A percentile compares a stretch with the other conserved stretches of the same genome.
These are phyloP conservation scores for Anthostomella pinea DNA, from an alignment of 2,329 filamentous ascomycete species.

Conservation along the genomic window DNA sequence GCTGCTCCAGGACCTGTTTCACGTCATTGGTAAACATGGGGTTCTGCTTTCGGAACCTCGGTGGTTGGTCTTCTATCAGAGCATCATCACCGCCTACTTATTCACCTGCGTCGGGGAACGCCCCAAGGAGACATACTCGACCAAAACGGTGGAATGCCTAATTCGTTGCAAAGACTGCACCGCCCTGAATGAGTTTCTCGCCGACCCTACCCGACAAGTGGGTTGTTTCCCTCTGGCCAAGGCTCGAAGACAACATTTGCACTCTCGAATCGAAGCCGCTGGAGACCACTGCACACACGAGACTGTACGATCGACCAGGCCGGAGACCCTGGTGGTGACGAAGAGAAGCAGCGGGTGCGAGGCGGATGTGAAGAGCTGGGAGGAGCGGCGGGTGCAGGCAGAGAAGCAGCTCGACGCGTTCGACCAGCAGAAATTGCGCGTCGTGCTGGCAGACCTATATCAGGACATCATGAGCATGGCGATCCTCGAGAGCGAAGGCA, in stretches of 20 bases:
- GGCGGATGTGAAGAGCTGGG: constrained; percentile 2
- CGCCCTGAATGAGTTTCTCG: constrained; percentile 27
- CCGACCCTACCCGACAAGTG: constrained; percentile 1
- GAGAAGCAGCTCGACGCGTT: constrained; percentile 12
- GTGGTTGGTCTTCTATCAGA: constrained; percentile 25
- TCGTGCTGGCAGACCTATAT: constrained; percentile 11
- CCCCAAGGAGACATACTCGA: constrained; percentile 10
- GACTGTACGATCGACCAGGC: constrained; percentile 8
- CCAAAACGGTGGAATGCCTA: constrained; percentile 9
- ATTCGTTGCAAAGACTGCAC: constrained; percentile 25
- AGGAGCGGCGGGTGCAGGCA: constrained; percentile 5
- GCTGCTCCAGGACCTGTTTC: constrained; percentile 23
- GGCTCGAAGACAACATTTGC: constrained; percentile 21
- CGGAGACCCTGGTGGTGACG: constrained; percentile 24
- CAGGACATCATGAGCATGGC: constrained; percentile 15
- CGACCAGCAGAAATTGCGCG: constrained; percentile 14
- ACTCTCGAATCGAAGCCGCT: constrained; percentile 10
- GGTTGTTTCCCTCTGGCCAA: constrained; percentile 15
- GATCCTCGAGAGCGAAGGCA: constrained; percentile 2
- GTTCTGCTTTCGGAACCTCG: constrained; percentile 9
- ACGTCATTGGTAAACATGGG: constrained; percentile 7
- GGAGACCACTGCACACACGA: constrained; percentile 20
- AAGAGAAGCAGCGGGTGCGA: constrained; percentile 15
- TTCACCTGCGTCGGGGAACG: constrained; percentile 19
- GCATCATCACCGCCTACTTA: constrained; percentile 21